Evolutionary conservation across 345 rosid species (phyloP).

Genomic region (Gossypium sturtianum): DNA sequence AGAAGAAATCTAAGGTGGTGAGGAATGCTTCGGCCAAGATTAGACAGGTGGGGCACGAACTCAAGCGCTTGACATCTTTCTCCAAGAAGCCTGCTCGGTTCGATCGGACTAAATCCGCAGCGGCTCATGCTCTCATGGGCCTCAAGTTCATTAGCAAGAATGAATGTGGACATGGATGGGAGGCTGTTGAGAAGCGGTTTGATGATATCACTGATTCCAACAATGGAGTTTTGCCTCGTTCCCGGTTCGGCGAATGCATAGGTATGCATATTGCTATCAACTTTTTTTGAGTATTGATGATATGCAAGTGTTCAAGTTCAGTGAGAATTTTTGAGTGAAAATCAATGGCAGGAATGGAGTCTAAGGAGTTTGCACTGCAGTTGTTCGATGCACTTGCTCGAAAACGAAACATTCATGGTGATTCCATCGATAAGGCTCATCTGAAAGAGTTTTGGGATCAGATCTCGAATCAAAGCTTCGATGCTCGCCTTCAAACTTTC

Average conservation of each 20-base stretch:
- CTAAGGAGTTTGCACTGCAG: conserved; percentile 64
- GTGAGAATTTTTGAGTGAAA: background rate
- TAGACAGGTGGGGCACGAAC: conserved; percentile 62
- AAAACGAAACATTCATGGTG: conserved; percentile 41
- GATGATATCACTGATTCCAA: conserved; percentile 49
- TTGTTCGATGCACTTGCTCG: conserved; percentile 69
- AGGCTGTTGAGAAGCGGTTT: conserved; percentile 61
- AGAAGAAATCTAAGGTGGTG: conserved; percentile 42
- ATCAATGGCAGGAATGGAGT: conserved; percentile 52
- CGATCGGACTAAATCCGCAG: conserved; percentile 67
- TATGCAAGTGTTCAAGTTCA: background rate
- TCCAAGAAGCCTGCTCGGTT: conserved; percentile 42
- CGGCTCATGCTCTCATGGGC: conserved; percentile 56
- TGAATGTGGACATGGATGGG: conserved; percentile 68
- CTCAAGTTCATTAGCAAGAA: conserved; percentile 69
- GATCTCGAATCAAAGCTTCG: conserved; percentile 67
- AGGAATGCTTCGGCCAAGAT: conserved; percentile 46
- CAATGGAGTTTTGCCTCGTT: conserved; percentile 38
- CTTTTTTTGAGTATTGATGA: too few relatives aligned
- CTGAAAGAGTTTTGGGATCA: conserved; percentile 71
- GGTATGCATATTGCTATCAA: conserved; percentile 22
- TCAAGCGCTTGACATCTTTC: conserved; percentile 51
- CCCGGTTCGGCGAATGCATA: conserved; percentile 61
- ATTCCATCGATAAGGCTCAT: conserved; percentile 43
- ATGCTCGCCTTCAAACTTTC: conserved; percentile 65